Conservation (phyloP, 78 protist species). For the Bigelowiella natans region DNA sequence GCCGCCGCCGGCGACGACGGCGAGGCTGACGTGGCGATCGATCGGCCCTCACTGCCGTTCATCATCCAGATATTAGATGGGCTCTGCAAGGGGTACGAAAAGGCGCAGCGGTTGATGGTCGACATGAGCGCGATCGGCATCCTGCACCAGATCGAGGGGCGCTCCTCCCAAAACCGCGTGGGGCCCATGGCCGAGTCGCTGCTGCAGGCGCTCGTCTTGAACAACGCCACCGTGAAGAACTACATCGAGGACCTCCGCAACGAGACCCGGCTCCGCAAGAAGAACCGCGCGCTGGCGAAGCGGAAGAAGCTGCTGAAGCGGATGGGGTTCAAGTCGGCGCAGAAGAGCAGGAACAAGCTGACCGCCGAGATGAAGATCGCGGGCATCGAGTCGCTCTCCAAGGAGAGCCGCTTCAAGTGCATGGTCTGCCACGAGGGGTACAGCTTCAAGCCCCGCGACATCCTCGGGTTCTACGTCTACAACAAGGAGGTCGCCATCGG, state of each 20-base stretch:
- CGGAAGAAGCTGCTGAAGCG: conserved; percentile 30
- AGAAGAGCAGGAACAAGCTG: neutral
- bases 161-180: neutral
- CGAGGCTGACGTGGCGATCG: too few species aligned
- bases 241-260: too few species aligned
- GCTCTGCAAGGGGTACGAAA: conserved; percentile 28
- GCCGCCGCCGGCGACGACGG: too few species aligned
- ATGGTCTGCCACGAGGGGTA: conserved; percentile 69
- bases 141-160: neutral
- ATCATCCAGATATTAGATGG: conserved; percentile 48
- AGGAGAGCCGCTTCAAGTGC: conserved; percentile 58
- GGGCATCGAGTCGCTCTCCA: conserved; percentile 43
- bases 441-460: neutral
- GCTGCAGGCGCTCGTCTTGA: neutral
- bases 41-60: conserved; percentile 51
- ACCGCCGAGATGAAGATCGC: conserved; percentile 11
- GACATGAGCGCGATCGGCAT: neutral
- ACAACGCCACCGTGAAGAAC: too few species aligned
- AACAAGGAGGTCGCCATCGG: neutral
- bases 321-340: conserved; percentile 38
- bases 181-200: neutral
- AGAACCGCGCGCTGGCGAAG: conserved; percentile 52
- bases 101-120: conserved; percentile 34
- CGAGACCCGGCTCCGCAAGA: too few species aligned
- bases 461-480: neutral